Evolutionary conservation across 192 early-diverging fungal species (phyloP).

Genomic region (Gamsiella multidivaricata): DNA sequence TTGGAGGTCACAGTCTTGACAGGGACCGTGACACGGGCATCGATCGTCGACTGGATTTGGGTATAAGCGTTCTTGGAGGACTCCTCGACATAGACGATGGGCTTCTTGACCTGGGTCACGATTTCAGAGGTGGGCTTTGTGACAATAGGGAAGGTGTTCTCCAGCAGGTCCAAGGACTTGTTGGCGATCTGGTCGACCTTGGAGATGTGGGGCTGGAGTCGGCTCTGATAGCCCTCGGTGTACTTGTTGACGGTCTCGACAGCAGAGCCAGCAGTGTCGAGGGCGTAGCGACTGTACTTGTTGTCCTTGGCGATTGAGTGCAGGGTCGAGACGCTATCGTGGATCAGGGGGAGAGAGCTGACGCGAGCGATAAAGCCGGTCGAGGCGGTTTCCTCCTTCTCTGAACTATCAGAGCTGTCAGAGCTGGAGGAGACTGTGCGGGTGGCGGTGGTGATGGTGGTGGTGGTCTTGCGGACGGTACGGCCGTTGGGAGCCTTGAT

Average conservation of each 20-base stretch:
- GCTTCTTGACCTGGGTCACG: constrained; percentile 64
- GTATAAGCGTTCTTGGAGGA: constrained; percentile 58
- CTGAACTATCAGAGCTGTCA: background rate
- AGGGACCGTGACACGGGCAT: constrained; percentile 63
- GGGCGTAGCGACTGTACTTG: constrained; percentile 43
- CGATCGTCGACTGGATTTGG: constrained; percentile 51
- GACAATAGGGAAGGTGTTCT: constrained; percentile 69
- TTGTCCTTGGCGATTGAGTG: constrained; percentile 55
- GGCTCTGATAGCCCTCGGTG: constrained; percentile 54
- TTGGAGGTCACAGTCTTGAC: constrained; percentile 63
- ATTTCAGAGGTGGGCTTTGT: constrained; percentile 70
- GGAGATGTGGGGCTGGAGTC: constrained; percentile 64
- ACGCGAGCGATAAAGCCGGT: constrained; percentile 39
- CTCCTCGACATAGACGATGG: constrained; percentile 39
- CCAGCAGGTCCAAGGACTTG: constrained; percentile 72
- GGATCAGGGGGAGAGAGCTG: constrained; percentile 25
- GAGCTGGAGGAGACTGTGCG: constrained; percentile 13
- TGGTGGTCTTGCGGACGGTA: constrained; percentile 11
- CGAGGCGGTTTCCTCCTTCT: background rate
- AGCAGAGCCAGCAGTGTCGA: constrained; percentile 35
- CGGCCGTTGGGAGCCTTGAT: constrained; percentile 37
- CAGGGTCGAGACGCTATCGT: constrained; percentile 32
- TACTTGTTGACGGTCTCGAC: constrained; percentile 33
- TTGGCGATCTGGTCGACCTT: constrained; percentile 68
- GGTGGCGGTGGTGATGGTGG: constrained; percentile 35